Evolutionary conservation across 176 grass and related monocot genomes (phyloP).

Genomic region (Lolium multiflorum): DNA sequence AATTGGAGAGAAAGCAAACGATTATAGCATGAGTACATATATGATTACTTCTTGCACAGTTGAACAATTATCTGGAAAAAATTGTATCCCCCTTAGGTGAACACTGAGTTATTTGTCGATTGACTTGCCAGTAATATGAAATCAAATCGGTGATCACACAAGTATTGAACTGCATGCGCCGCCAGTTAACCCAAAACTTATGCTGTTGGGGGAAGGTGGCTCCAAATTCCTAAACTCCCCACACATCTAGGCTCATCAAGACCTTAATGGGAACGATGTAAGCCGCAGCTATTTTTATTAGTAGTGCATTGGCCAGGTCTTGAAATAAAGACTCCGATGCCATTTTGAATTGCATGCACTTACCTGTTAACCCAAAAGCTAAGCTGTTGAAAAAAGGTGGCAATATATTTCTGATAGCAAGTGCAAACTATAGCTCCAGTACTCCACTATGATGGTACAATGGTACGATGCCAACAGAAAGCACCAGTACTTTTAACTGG

Average conservation of each 20-base stretch:
- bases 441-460: constrained; percentile 15
- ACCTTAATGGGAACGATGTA: background rate
- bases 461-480: background rate
- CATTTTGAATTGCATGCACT: background rate
- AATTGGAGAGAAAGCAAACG: constrained; percentile 4
- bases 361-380: background rate
- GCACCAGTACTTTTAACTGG: background rate
- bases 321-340: background rate
- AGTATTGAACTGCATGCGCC: background rate
- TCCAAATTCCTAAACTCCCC: background rate
- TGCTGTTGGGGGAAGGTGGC: no score
- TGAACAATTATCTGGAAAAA: constrained; percentile 20
- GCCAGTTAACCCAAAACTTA: no score
- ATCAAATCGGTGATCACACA: background rate
- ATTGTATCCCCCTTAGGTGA: background rate
- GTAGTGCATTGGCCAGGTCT: background rate
- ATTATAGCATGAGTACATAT: background rate
- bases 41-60: background rate
- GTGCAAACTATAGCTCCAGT: constrained; percentile 6
- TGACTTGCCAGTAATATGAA: constrained; percentile 17
- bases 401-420: background rate
- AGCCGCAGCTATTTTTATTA: background rate
- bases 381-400: constrained; percentile 7
- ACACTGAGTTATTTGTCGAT: background rate
- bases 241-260: background rate